phyloP scores from a whole-genome alignment of 352 stramenopile genomes.

The Blastocystis hominis region DNA sequence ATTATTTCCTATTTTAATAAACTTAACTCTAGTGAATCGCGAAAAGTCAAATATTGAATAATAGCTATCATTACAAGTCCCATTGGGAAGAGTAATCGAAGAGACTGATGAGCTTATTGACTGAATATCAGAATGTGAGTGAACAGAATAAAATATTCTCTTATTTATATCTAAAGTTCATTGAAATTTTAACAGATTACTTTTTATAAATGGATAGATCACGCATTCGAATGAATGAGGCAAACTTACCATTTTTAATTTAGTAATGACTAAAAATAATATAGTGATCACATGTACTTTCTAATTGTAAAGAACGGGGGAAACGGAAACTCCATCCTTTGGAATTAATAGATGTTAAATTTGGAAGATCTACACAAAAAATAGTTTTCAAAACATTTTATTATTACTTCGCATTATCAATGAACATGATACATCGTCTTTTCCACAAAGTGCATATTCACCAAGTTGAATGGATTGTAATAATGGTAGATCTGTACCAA shows the following conservation, averaged over 20 bases:
- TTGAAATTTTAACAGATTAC: neutral
- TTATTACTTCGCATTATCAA: neutral
- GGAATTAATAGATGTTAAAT: neutral
- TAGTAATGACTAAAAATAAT: neutral
- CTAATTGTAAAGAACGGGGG: neutral
- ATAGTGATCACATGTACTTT: neutral
- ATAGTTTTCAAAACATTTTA: neutral
- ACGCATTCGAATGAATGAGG: neutral
- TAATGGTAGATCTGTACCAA: too few species aligned
- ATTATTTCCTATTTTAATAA: neutral
- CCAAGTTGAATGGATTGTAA: too few species aligned
- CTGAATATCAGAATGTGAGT: neutral
- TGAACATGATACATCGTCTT: neutral
- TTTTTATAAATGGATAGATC: neutral
- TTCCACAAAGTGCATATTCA: neutral
- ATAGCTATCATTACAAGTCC: neutral
- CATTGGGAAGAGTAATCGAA: neutral
- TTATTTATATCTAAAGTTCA: neutral
- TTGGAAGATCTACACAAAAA: neutral
- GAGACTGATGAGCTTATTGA: neutral
- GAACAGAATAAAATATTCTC: too few species aligned
- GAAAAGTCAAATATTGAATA: neutral
- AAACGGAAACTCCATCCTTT: neutral
- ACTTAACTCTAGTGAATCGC: neutral
- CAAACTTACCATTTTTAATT: neutral